These are phyloP conservation scores for Nemania abortiva DNA, from an alignment of 2,329 filamentous ascomycete species.

Conservation along the genomic window DNA sequence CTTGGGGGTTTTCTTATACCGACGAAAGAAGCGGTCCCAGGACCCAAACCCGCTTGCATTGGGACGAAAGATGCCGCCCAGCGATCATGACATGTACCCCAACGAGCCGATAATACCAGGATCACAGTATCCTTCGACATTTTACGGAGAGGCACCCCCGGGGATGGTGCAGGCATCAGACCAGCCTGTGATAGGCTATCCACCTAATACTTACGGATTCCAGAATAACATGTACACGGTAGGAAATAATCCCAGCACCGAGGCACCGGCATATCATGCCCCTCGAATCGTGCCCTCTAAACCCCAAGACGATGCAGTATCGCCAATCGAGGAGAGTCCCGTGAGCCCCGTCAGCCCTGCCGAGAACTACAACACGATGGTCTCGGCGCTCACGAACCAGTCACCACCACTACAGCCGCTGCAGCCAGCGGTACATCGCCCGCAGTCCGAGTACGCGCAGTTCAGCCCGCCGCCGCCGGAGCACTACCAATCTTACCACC, in stretches of 20 bases:
- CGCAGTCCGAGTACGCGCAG: slow-evolving; percentile 45
- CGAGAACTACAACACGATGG: slow-evolving; percentile 43
- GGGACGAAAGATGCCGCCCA: slow-evolving; percentile 39
- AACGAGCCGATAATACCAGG: slow-evolving; percentile 45
- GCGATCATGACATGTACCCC: slow-evolving; percentile 41
- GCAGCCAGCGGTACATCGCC: slow-evolving; percentile 33
- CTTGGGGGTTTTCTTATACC: slow-evolving; percentile 45
- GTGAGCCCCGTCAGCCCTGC: slow-evolving; percentile 40
- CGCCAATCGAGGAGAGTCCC: slow-evolving; percentile 41
- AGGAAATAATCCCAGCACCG: slow-evolving; percentile 23
- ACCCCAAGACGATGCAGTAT: slow-evolving; percentile 35
- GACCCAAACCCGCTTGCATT: slow-evolving; percentile 29
- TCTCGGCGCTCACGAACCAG: slow-evolving; percentile 41
- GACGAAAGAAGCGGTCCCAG: slow-evolving; percentile 38
- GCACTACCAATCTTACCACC: slow-evolving; percentile 48
- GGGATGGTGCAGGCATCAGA: slow-evolving; percentile 45
- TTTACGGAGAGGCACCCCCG: slow-evolving; percentile 48
- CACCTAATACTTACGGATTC: slow-evolving; percentile 33
- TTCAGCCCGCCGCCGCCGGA: slow-evolving; percentile 47
- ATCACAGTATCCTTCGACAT: slow-evolving; percentile 47
- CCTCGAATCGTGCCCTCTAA: slow-evolving; percentile 29
- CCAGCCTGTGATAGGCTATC: slow-evolving; percentile 36
- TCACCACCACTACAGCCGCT: slow-evolving; percentile 41
- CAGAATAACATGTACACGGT: slow-evolving; percentile 30
- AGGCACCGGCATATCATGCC: slow-evolving; percentile 34